Percentiles rank a stretch among this genome's conserved stretches.
These are phyloP conservation scores for Canavalia ensiformis DNA, from an alignment of 306 rosid genomes.

Conservation along the genomic window DNA sequence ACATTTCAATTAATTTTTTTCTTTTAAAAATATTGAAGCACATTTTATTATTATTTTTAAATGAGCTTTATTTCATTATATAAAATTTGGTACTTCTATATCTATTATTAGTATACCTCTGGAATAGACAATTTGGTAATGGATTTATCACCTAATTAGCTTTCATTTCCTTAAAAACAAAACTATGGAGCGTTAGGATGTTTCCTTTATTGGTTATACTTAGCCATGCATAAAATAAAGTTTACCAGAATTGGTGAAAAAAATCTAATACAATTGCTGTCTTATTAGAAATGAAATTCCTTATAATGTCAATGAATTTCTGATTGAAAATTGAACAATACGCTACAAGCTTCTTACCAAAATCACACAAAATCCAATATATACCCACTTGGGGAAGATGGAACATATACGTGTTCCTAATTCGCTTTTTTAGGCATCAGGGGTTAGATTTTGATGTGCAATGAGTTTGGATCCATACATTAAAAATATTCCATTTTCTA, in stretches of 20 bases:
- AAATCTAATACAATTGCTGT: too few species aligned
- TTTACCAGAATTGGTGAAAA: too few species aligned
- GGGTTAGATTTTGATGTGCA: background rate
- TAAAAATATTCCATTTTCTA: background rate
- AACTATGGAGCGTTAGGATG: background rate
- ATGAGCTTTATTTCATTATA: too few species aligned
- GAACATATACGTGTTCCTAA: background rate
- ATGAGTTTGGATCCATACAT: constrained; percentile 2
- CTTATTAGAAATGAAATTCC: too few species aligned
- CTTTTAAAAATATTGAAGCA: too few species aligned
- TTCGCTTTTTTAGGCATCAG: background rate
- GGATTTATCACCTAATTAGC: background rate
- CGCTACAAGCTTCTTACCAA: too few species aligned
- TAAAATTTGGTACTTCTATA: too few species aligned
- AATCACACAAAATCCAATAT: background rate
- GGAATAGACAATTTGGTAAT: background rate
- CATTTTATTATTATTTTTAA: too few species aligned
- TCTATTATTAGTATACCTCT: too few species aligned
- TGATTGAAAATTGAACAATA: too few species aligned
- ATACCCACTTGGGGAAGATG: background rate
- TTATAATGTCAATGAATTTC: too few species aligned
- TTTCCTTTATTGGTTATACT: background rate
- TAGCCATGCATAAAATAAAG: background rate
- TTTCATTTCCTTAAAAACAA: background rate
- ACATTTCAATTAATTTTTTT: too few species aligned